These are phyloP conservation scores for Suhomyces bolitotheri DNA, from an alignment of 1,139 yeast genomes.

Conservation along the genomic window DNA sequence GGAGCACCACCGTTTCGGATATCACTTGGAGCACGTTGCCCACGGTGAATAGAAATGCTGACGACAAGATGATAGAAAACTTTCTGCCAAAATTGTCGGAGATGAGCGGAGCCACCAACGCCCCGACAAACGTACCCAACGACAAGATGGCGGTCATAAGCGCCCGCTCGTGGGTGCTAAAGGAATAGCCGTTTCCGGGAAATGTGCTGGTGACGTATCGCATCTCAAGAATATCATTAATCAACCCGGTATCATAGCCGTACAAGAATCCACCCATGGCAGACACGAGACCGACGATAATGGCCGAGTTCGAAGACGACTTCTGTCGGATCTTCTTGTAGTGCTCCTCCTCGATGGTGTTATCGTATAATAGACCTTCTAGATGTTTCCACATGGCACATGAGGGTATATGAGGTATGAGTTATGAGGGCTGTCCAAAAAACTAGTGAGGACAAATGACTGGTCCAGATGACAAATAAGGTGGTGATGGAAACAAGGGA, in stretches of 20 bases:
- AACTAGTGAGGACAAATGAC: too few relatives aligned
- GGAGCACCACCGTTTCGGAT: constrained; percentile 30
- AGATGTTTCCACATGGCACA: constrained; percentile 18
- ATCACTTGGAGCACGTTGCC: constrained; percentile 45
- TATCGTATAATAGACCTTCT: constrained; percentile 38
- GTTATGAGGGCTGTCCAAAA: too few relatives aligned
- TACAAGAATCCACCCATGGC: constrained; percentile 82
- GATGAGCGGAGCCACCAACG: constrained; percentile 66
- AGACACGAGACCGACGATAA: constrained; percentile 69
- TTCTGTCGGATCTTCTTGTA: constrained; percentile 44
- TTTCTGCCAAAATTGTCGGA: constrained; percentile 53
- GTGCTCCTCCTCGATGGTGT: constrained; percentile 41
- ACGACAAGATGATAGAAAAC: constrained; percentile 41
- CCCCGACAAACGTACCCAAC: constrained; percentile 75
- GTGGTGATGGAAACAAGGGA: not conserved
- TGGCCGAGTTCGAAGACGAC: constrained; percentile 60
- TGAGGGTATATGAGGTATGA: too few relatives aligned
- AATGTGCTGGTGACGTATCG: constrained; percentile 54
- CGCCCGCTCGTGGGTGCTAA: constrained; percentile 64
- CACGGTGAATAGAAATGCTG: constrained; percentile 42
- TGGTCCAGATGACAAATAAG: not conserved
- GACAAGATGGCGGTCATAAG: constrained; percentile 70
- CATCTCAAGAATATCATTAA: constrained; percentile 74
- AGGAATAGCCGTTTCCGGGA: constrained; percentile 46
- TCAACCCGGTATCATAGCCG: constrained; percentile 82